Evolutionary conservation across 495 filamentous ascomycete genomes (phyloP).

Genomic region (Xylaria telfairii): DNA sequence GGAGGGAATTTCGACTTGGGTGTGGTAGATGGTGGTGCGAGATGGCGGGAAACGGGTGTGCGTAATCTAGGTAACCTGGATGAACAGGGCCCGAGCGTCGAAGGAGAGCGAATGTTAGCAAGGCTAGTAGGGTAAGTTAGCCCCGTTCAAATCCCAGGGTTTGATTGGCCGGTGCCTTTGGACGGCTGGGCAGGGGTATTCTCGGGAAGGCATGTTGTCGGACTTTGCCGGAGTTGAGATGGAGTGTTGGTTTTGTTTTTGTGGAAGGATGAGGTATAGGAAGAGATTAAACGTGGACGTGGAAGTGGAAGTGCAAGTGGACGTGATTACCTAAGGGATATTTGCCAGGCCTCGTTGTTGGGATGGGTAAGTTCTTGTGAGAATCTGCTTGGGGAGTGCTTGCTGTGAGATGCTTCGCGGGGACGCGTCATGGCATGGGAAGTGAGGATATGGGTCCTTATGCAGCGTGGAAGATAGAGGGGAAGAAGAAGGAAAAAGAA

Average conservation of each 20-base stretch:
- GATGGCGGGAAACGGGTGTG: neutral
- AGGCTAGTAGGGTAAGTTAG: constrained; percentile 2
- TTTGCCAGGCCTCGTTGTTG: too few relatives aligned
- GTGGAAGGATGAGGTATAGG: too few relatives aligned
- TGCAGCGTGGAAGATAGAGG: too few relatives aligned
- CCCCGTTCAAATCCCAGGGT: neutral
- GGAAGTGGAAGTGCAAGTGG: too few relatives aligned
- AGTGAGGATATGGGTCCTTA: neutral
- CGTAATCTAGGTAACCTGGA: neutral
- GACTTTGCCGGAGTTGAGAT: too few relatives aligned
- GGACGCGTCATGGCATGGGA: neutral
- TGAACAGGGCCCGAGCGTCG: neutral
- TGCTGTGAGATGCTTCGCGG: neutral
- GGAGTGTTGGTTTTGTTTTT: too few relatives aligned
- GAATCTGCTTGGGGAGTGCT: neutral
- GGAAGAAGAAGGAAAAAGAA: too few relatives aligned
- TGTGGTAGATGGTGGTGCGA: neutral
- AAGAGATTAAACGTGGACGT: too few relatives aligned
- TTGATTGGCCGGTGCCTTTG: neutral
- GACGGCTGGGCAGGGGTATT: neutral
- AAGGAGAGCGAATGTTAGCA: neutral
- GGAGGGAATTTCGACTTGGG: neutral
- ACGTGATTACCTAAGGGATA: too few relatives aligned
- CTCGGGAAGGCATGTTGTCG: too few relatives aligned
- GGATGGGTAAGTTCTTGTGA: neutral